Percentiles rank a stretch among this genome's conserved stretches.
phyloP scores from a whole-genome alignment of 2,329 filamentous ascomycete species.

The Colletotrichum orbiculare region DNA sequence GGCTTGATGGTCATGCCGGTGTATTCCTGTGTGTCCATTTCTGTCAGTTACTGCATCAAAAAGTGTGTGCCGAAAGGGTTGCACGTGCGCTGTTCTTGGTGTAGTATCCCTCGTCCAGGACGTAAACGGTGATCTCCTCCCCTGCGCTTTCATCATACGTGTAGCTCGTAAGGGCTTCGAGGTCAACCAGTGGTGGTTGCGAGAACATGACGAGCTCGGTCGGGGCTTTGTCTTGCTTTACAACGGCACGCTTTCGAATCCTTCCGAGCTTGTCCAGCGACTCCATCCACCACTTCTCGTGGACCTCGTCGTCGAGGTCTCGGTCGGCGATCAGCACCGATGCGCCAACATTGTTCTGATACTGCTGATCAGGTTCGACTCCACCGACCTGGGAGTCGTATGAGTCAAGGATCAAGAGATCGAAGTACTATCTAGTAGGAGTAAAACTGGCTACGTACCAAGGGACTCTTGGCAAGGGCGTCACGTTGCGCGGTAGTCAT shows the following conservation, averaged over 20 bases:
- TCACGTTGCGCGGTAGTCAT: slow-evolving; percentile 1
- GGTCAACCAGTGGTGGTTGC: neutral
- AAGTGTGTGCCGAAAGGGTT: no score
- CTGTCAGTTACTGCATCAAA: neutral
- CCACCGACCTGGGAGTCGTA: neutral
- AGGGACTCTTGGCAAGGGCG: neutral
- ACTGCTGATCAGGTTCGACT: neutral
- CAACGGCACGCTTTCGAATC: slow-evolving; percentile 4
- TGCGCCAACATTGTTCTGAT: neutral
- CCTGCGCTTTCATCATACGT: slow-evolving; percentile 6
- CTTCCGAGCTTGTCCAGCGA: neutral
- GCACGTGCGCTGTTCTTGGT: neutral
- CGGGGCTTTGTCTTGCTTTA: neutral
- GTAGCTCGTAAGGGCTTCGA: neutral
- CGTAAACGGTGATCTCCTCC: neutral
- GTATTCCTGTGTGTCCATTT: neutral
- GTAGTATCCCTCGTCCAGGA: slow-evolving; percentile 3
- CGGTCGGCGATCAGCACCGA: neutral
- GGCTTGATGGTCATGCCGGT: slow-evolving; percentile 2
- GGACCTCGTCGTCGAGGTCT: neutral
- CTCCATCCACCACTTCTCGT: slow-evolving; percentile 14
- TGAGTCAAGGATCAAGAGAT: neutral
- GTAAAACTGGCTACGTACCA: neutral
- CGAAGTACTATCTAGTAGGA: no score
- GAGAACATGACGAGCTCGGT: slow-evolving; percentile 5